phyloP scores from a whole-genome alignment of 345 rosid species.

The Melaleuca alternifolia region DNA sequence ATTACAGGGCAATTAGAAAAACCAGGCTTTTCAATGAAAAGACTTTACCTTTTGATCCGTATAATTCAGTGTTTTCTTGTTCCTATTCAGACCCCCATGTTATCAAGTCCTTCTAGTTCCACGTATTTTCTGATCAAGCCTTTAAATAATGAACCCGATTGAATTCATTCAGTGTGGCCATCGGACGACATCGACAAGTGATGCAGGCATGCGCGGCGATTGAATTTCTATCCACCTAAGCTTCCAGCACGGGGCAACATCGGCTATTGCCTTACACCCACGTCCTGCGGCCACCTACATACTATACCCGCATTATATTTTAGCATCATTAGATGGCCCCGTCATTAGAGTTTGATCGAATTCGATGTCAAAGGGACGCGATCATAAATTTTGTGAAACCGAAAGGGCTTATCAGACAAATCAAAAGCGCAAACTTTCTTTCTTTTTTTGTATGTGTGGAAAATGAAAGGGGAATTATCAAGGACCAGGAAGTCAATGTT shows the following conservation, averaged over 20 bases:
- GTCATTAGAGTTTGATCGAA: not conserved
- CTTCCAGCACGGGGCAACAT: not conserved
- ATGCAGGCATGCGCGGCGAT: not conserved
- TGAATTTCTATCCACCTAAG: not conserved
- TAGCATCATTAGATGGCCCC: too few relatives aligned
- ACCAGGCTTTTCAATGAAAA: too few relatives aligned
- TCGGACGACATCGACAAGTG: not conserved
- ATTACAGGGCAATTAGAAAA: too few relatives aligned
- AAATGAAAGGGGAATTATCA: not conserved
- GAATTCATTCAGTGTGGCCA: fast-evolving
- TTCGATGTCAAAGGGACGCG: not conserved
- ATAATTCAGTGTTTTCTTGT: too few relatives aligned
- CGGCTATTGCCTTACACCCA: not conserved
- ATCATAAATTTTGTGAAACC: not conserved
- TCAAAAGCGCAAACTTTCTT: not conserved
- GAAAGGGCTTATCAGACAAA: not conserved
- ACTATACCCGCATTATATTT: not conserved
- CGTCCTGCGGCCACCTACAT: too few relatives aligned
- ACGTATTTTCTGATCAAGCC: too few relatives aligned
- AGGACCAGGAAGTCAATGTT: not conserved
- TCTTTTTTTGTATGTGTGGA: too few relatives aligned
- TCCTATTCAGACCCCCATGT: too few relatives aligned
- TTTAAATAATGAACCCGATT: too few relatives aligned
- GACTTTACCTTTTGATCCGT: too few relatives aligned
- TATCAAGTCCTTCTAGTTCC: too few relatives aligned